These are phyloP conservation scores for Dothideomycetes sp. DNA, from an alignment of 2,329 filamentous ascomycete species.

Conservation along the genomic window DNA sequence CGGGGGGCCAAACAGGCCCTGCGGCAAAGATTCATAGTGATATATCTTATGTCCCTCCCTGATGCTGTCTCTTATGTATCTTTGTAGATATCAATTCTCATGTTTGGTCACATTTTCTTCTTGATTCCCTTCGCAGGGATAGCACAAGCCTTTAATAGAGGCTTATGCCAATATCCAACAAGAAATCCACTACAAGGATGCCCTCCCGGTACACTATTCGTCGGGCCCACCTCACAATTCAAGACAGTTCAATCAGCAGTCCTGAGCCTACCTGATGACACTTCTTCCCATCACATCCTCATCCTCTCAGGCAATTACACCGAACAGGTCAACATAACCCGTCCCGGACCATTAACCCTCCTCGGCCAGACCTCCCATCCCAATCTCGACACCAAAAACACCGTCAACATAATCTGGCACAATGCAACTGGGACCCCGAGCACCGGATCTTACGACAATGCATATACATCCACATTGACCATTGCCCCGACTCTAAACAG, in stretches of 20 bases:
- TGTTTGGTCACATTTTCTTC: too few species aligned
- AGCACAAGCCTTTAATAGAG: constrained; percentile 12
- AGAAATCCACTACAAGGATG: constrained; percentile 31
- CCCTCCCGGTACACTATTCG: constrained; percentile 26
- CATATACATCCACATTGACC: constrained; percentile 52
- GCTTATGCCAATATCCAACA: constrained; percentile 30
- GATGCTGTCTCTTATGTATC: too few species aligned
- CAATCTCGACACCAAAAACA: constrained; percentile 38
- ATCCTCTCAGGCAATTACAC: constrained; percentile 52
- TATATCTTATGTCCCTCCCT: too few species aligned
- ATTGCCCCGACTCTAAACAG: constrained; percentile 56
- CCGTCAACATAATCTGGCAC: constrained; percentile 51
- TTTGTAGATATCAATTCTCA: too few species aligned
- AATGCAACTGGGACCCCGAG: constrained; percentile 42
- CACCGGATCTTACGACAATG: constrained; percentile 47
- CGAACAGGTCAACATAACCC: constrained; percentile 58
- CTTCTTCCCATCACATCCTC: constrained; percentile 45
- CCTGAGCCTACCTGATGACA: constrained; percentile 37
- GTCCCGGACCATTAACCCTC: constrained; percentile 50
- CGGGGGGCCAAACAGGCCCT: too few species aligned
- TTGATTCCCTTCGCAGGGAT: constrained; percentile 4
- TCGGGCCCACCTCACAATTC: constrained; percentile 20
- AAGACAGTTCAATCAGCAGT: constrained; percentile 41
- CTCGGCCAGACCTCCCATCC: constrained; percentile 48
- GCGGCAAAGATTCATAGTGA: too few species aligned